Evolutionary conservation across 1,139 yeast genomes (phyloP).

Genomic region (Pneumocystis murina): DNA sequence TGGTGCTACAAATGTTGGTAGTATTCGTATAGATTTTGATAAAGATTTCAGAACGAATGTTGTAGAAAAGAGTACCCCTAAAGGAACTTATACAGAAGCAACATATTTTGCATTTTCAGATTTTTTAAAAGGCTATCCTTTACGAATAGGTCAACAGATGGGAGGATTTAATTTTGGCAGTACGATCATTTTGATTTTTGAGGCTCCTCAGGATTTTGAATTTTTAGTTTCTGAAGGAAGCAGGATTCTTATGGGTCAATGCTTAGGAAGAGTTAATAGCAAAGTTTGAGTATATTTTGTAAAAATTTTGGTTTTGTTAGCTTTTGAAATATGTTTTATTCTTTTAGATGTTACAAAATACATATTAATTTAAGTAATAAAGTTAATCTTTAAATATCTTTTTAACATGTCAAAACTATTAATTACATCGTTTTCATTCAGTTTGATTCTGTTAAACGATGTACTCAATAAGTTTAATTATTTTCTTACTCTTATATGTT

Average conservation of each 20-base stretch:
- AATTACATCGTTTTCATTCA: neutral
- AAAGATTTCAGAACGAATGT: conserved; percentile 70
- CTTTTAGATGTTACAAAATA: neutral
- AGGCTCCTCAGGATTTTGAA: conserved; percentile 69
- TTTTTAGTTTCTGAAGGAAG: conserved; percentile 60
- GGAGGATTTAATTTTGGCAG: conserved; percentile 96
- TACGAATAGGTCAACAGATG: conserved; percentile 83
- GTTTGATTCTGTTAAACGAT: neutral
- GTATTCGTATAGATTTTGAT: conserved; percentile 83
- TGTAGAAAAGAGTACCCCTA: conserved; percentile 14
- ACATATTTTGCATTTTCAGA: conserved; percentile 70
- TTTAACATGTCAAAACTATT: neutral
- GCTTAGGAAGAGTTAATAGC: neutral
- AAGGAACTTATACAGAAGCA: conserved; percentile 79
- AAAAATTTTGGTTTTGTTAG: neutral
- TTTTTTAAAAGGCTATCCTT: conserved; percentile 75
- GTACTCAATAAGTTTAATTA: neutral
- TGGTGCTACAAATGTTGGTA: conserved; percentile 97
- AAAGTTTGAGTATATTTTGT: neutral
- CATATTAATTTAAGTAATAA: neutral
- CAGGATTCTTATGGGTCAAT: conserved; percentile 70
- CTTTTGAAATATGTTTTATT: neutral
- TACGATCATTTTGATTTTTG: conserved; percentile 89
- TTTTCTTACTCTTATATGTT: neutral
- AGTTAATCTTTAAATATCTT: neutral